A percentile compares a stretch with the other conserved stretches of the same genome.
These are phyloP conservation scores for Mycosphaerelloides madeirae DNA, from an alignment of 2,329 filamentous ascomycete genomes.

Conservation along the genomic window DNA sequence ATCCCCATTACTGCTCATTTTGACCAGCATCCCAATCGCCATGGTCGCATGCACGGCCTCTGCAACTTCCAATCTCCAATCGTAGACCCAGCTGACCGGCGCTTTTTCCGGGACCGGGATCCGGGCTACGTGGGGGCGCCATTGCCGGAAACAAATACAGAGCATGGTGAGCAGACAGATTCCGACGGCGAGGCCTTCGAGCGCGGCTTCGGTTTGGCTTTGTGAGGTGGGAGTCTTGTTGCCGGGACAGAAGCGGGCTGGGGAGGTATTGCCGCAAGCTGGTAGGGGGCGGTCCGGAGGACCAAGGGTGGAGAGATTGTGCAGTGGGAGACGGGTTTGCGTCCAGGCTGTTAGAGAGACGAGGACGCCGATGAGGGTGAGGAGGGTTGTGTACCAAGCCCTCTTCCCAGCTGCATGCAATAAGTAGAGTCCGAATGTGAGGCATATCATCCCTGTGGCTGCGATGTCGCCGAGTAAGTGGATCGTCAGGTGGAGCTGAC, in stretches of 20 bases:
- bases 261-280: slow-evolving; percentile 6
- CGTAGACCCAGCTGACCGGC: too few relatives aligned
- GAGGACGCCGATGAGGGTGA: slow-evolving; percentile 1
- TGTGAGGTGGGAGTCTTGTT: background rate
- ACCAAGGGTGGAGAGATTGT: background rate
- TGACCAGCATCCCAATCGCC: slow-evolving; percentile 3
- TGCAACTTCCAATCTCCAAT: slow-evolving; percentile 8
- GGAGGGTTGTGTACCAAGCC: slow-evolving; percentile 7
- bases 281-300: background rate
- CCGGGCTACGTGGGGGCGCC: background rate
- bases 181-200: slow-evolving; percentile 1
- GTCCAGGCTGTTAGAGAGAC: slow-evolving; percentile 4
- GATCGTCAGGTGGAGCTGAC: slow-evolving; percentile 7
- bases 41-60: background rate
- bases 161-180: slow-evolving; percentile 2
- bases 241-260: too few relatives aligned
- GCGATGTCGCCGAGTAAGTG: slow-evolving; percentile 10
- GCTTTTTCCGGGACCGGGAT: background rate
- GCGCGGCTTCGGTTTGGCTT: background rate
- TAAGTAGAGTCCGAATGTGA: slow-evolving; percentile 9
- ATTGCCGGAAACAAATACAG: slow-evolving; percentile 1
- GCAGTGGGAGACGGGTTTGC: slow-evolving; percentile 4
- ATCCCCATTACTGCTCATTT: slow-evolving; percentile 10
- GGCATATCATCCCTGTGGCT: slow-evolving; percentile 9
- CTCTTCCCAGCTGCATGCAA: slow-evolving; percentile 5